Percentiles rank a stretch among this genome's conserved stretches.
Conservation (phyloP, 148 eudicot species). For the Rhododendron vialii region DNA sequence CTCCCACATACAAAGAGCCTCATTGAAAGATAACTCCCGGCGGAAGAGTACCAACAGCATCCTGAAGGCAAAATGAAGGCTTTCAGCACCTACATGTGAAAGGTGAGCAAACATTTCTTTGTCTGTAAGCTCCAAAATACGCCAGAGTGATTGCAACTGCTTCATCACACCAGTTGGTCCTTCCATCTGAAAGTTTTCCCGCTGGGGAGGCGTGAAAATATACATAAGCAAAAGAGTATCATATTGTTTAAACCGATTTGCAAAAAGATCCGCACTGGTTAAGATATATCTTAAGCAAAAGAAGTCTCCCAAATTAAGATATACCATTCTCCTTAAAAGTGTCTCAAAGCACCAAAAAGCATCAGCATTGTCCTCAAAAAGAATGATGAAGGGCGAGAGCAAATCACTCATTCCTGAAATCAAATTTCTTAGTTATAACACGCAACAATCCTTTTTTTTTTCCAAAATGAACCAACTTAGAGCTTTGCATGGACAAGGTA, state of each 20-base stretch:
- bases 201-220: conserved; percentile 38
- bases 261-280: neutral
- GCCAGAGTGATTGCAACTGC: conserved; percentile 91
- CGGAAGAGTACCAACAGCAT: conserved; percentile 97
- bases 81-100: conserved; percentile 90
- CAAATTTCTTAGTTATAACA: conserved; percentile 18
- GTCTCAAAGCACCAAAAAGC: conserved; percentile 99
- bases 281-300: neutral
- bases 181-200: conserved; percentile 91
- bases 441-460: conserved; percentile 1
- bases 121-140: conserved; percentile 74
- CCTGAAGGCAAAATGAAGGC: conserved; percentile 97
- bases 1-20: conserved; percentile 99
- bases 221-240: conserved; percentile 10
- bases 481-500: neutral
- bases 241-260: neutral
- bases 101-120: conserved; percentile 84
- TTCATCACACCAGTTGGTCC: conserved; percentile 97
- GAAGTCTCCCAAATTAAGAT: neutral
- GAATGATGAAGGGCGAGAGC: conserved; percentile 91
- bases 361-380: conserved; percentile 97
- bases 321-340: conserved; percentile 94
- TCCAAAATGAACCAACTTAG: neutral
- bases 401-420: conserved; percentile 91
- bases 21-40: conserved; percentile 85